Base-by-base conservation (phyloP, 139 green algal genomes). In the Diplosphaera chodatii region DNA sequence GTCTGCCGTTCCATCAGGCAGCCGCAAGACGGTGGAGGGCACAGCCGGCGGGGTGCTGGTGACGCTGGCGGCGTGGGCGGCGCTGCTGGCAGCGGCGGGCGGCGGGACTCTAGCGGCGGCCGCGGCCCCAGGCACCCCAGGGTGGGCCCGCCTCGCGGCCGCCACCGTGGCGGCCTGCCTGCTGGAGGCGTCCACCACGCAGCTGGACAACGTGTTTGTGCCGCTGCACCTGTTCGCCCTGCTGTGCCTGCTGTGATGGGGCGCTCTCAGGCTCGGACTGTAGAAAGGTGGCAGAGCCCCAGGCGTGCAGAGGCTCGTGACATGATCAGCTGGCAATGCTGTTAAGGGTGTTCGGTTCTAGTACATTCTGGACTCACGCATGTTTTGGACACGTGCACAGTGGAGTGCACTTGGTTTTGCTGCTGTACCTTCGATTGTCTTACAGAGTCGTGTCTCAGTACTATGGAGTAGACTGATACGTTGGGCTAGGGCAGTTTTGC, bases 161-260 rank as follows among this genome's bases (percentile, higher is more conserved):
- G 78, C 76, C 15, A 88, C 87, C 2, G 22, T 69, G 29, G 71
- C 83, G 25, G 84, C 84, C 1, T 86, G 84, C 62, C 31, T 91
- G 55, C 72, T 94, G 32, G 90, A 95, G 76, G 89, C 87, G 20
- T 71, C 78, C 1, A 95, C 90, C 13, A 75, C 73, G 8, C 90
- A 95, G 83, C 78, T 95, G 73, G 90, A 95, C 70, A 95, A 95
- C 64, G 67, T 94, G 4, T 83, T 95, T 66, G 68, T 93, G 25
- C 86, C 90, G 1, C 72, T 84, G 37, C 84, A 88, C 56, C 78
- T 84, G 55, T 82, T 81, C 64, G 70, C 84, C 0, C 71, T 89
- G 73, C 73, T 89, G 32, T 59, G 48, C 48, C 48, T 59, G 48
- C 48, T 59, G 48, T 59, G 48, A 59, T 25, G 48, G 16, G 48